Base-by-base conservation (phyloP, 257 asterid genomes). In the Jacaranda copaia region DNA sequence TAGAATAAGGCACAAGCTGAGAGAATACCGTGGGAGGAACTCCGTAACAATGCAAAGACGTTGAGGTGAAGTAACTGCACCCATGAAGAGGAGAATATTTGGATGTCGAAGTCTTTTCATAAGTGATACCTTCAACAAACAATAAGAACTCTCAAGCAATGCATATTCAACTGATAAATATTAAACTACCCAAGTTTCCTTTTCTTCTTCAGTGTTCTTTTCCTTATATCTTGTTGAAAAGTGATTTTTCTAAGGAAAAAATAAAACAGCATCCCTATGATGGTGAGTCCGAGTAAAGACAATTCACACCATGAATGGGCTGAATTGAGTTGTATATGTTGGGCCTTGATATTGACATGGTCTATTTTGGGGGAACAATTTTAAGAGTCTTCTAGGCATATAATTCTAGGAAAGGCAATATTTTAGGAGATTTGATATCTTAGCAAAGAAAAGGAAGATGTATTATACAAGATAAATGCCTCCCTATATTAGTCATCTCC, bases 51-150 rank as follows among this genome's bases (percentile, higher is more conserved):
- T 96, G 84, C 99, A 93, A 76, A 96, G 97, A 68, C 95, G 96
- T 72, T 91, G 87, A 77, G 94, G 92, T 46, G 96, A 91, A 74
- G 99, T 91, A 80, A 96, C 98, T 60, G 99, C 99, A 56, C 98
- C 99, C 98, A 93, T 96, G 89, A 96, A 96, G 76, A 96, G 97
- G 76, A 96, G 93, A 89, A 96, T 89, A 88, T 93, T 96, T 79
- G 99, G 99, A 85, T 96, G 98, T 64, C 99, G 90, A 72, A 93
- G 91, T 74, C 92, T 89, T 89, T 90, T 96, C 99, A 96, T 93
- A 38, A 93, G 97, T 6, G 96, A 91, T 19, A 96, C 98, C 99
- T 96, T 84, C 73, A 82, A 81, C 78, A 76, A 36, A 65, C 25
- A 48, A 51, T 25, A 20, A 36, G 57, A 76, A 56, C 69, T 42